Conservation (phyloP, 352 stramenopile genomes). For the Thraustotheca clavata region DNA sequence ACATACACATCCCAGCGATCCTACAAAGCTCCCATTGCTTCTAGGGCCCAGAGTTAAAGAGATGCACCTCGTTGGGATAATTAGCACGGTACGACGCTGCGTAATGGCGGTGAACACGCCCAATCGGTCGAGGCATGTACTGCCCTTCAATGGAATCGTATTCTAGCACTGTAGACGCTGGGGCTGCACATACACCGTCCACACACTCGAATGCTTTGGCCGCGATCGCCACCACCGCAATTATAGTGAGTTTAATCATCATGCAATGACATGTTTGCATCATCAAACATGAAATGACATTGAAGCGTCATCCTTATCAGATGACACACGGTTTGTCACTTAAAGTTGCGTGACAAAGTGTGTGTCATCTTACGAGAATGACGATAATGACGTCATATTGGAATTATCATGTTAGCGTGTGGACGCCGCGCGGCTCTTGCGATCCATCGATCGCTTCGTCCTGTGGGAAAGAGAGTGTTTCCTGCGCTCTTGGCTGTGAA, state of each 20-base stretch:
- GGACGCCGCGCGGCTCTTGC: not conserved
- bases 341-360: too few relatives aligned
- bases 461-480: not conserved
- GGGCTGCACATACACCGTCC: not conserved
- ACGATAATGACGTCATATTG: too few relatives aligned
- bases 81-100: constrained; percentile 47
- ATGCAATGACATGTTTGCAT: too few relatives aligned
- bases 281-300: too few relatives aligned
- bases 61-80: constrained; percentile 41
- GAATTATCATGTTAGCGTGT: too few relatives aligned
- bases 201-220: not conserved
- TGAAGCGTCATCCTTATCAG: too few relatives aligned
- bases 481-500: not conserved
- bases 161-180: not conserved
- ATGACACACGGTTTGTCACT: too few relatives aligned
- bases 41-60: not conserved
- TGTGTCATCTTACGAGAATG: too few relatives aligned
- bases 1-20: constrained; percentile 79
- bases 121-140: not conserved
- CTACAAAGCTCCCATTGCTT: constrained; percentile 23
- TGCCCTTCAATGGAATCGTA: constrained; percentile 6
- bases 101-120: not conserved
- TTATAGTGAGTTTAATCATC: not conserved
- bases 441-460: not conserved
- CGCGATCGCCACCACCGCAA: not conserved